Percentiles rank a stretch among this genome's conserved stretches.
Evolutionary conservation across 257 asterid species (phyloP).

Genomic region (Solanum pennellii): DNA sequence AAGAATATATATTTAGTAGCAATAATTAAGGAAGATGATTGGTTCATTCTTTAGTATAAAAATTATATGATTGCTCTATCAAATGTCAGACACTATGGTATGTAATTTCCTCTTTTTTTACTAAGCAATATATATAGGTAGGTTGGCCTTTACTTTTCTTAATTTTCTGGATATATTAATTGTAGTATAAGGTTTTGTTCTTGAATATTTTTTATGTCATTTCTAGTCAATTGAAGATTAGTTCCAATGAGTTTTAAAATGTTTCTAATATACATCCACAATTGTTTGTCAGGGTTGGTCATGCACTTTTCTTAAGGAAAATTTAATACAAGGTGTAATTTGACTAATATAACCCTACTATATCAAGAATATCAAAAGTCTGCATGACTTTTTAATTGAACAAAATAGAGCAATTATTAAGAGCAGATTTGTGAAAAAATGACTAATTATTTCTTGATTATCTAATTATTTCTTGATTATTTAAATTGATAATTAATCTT

Average conservation of each 20-base stretch:
- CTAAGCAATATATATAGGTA: neutral
- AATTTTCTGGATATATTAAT: neutral
- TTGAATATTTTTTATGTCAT: neutral
- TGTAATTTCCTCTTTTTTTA: neutral
- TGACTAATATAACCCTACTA: no score
- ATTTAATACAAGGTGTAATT: no score
- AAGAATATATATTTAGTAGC: no score
- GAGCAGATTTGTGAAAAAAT: no score
- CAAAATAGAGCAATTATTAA: no score
- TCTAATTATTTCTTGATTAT: no score
- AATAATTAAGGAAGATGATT: no score
- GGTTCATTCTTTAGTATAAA: neutral
- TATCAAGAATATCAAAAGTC: no score
- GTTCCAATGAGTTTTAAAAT: neutral
- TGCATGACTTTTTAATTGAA: no score
- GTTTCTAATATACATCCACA: neutral
- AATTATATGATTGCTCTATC: neutral
- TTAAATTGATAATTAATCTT: no score
- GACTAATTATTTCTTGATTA: no score
- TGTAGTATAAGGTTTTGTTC: neutral
- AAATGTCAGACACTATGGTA: neutral
- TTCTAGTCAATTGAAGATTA: neutral
- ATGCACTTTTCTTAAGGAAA: accelerated
- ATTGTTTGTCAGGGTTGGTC: no score
- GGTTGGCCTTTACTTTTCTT: neutral